These are phyloP conservation scores for Phytophthora pistaciae DNA, from an alignment of 352 stramenopile species.

Conservation along the genomic window DNA sequence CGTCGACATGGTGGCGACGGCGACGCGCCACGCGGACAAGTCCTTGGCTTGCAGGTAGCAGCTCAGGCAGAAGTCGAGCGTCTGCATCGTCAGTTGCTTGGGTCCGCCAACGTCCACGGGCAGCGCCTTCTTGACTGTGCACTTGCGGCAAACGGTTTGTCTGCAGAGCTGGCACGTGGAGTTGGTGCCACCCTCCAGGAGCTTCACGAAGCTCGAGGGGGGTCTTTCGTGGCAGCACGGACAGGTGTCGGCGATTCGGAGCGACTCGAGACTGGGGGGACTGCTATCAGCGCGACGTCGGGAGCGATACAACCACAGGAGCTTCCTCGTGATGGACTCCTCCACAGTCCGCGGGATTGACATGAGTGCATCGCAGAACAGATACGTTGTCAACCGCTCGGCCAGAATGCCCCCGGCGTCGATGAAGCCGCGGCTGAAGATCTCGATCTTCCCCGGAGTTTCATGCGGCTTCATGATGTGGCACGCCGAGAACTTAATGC, in stretches of 20 bases:
- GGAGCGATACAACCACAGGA: conserved; percentile 41
- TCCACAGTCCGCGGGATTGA: conserved; percentile 45
- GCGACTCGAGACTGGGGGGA: neutral
- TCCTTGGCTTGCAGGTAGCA: conserved; percentile 60
- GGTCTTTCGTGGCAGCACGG: conserved; percentile 36
- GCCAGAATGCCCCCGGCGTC: conserved; percentile 34
- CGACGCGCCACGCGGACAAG: conserved; percentile 51
- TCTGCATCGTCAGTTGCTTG: conserved; percentile 30
- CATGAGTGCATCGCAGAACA: conserved; percentile 51
- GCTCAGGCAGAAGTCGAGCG: conserved; percentile 55
- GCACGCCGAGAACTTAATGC: conserved; percentile 41
- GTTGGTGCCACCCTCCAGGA: conserved; percentile 28
- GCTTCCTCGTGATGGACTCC: conserved; percentile 63
- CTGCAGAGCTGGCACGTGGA: conserved; percentile 41
- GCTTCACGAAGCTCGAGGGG: conserved; percentile 26
- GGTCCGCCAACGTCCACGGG: conserved; percentile 16
- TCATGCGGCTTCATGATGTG: conserved; percentile 43
- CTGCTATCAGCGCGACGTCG: conserved; percentile 10
- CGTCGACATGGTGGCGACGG: conserved; percentile 12
- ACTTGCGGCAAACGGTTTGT: conserved; percentile 45
- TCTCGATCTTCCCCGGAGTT: conserved; percentile 37
- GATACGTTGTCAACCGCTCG: conserved; percentile 27
- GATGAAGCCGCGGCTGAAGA: conserved; percentile 52
- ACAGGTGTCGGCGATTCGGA: conserved; percentile 28
- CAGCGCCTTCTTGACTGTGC: conserved; percentile 51